Percentiles rank a stretch among this genome's conserved stretches.
These are phyloP conservation scores for Hortiboletus flavorubellus DNA, from an alignment of 768 basidiomycete species.

Conservation along the genomic window DNA sequence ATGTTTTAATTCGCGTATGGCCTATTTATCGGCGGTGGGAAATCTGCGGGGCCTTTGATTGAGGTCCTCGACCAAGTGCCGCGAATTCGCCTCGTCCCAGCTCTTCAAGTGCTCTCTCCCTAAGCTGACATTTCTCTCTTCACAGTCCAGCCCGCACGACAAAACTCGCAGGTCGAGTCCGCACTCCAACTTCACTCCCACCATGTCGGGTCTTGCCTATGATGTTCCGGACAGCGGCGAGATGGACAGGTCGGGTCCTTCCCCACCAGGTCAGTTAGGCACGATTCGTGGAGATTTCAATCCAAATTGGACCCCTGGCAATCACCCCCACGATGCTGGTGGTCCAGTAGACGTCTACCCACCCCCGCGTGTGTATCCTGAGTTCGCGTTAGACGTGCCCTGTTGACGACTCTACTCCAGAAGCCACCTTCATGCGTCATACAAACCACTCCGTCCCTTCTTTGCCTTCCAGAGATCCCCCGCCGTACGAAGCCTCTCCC, in stretches of 20 bases:
- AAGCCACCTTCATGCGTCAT: slow-evolving; percentile 39
- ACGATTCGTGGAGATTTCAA: slow-evolving; percentile 1
- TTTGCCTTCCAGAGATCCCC: slow-evolving; percentile 37
- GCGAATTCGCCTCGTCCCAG: neutral
- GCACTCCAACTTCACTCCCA: neutral
- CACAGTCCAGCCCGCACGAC: neutral
- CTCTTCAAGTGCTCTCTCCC: neutral
- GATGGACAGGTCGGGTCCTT: neutral
- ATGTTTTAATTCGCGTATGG: slow-evolving; percentile 1
- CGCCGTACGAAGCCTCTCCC: slow-evolving; percentile 30
- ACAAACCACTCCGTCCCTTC: slow-evolving; percentile 48
- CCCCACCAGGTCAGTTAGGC: slow-evolving; percentile 1
- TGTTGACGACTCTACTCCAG: slow-evolving; percentile 14
- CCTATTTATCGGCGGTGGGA: slow-evolving; percentile 10
- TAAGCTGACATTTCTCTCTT: neutral
- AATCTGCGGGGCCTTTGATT: slow-evolving; percentile 1
- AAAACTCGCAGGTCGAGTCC: neutral
- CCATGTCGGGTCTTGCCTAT: slow-evolving; percentile 33
- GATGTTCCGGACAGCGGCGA: slow-evolving; percentile 19
- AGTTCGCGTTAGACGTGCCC: neutral
- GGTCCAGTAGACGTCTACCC: slow-evolving; percentile 16
- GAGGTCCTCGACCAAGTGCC: neutral
- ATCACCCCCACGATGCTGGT: slow-evolving; percentile 2
- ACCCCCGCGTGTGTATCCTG: slow-evolving; percentile 20
- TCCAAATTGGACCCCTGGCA: slow-evolving; percentile 4